These are phyloP conservation scores for Moelleriella libera DNA, from an alignment of 2,329 filamentous ascomycete species.

Conservation along the genomic window DNA sequence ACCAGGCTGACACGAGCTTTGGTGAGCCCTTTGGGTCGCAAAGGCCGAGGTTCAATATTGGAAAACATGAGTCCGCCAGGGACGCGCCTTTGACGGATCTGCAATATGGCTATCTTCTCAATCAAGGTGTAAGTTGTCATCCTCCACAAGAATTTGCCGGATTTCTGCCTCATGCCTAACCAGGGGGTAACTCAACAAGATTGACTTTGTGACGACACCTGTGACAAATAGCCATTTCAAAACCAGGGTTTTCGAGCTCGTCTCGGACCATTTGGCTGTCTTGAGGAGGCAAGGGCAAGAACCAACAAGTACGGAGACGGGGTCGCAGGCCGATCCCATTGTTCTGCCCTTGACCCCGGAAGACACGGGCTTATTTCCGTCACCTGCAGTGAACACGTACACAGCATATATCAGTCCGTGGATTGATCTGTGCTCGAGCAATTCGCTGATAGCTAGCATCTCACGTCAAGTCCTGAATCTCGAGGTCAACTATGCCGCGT, in stretches of 20 bases:
- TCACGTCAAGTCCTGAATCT: constrained; percentile 83
- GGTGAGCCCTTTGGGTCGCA: constrained; percentile 14
- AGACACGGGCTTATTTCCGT: constrained; percentile 62
- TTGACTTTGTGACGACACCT: constrained; percentile 65
- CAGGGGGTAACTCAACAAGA: constrained; percentile 28
- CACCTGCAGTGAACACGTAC: constrained; percentile 54
- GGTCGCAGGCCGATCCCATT: constrained; percentile 38
- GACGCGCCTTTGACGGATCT: constrained; percentile 45
- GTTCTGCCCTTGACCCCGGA: constrained; percentile 60
- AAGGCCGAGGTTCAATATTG: constrained; percentile 47
- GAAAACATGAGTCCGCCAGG: constrained; percentile 57
- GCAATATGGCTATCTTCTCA: constrained; percentile 53
- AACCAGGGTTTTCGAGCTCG: constrained; percentile 47
- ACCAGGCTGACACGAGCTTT: constrained; percentile 8
- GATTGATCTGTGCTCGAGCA: constrained; percentile 77
- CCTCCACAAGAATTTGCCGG: background rate
- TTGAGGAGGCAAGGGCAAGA: constrained; percentile 25
- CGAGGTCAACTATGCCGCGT: constrained; percentile 88
- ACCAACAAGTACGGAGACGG: constrained; percentile 25
- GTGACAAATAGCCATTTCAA: constrained; percentile 66
- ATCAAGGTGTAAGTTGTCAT: constrained; percentile 47
- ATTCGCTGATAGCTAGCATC: constrained; percentile 71
- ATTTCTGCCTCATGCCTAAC: background rate
- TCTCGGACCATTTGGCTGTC: constrained; percentile 38
- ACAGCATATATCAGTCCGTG: constrained; percentile 75